Percentiles rank a stretch among this genome's conserved stretches.
phyloP scores from a whole-genome alignment of 148 eudicot genomes.

The Rheum nobile region DNA sequence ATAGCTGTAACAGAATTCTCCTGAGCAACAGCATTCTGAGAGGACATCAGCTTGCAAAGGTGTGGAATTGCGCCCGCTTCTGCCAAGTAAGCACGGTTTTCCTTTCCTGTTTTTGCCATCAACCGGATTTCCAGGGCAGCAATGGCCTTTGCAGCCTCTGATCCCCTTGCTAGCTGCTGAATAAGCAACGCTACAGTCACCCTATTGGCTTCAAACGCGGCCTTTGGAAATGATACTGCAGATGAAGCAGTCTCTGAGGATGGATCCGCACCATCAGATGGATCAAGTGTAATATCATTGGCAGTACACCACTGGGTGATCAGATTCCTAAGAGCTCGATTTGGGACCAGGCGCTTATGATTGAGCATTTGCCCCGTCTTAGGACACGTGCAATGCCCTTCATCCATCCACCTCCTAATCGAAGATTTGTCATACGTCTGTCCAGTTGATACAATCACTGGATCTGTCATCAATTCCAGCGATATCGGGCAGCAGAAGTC shows the following conservation, averaged over 20 bases:
- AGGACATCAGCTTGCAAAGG: slow-evolving; percentile 43
- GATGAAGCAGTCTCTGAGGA: slow-evolving; percentile 20
- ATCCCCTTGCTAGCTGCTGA: slow-evolving; percentile 50
- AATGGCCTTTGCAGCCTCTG: slow-evolving; percentile 47
- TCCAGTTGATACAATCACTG: slow-evolving; percentile 74
- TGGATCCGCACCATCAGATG: slow-evolving; percentile 37
- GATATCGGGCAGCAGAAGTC: slow-evolving; percentile 84
- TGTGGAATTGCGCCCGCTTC: slow-evolving; percentile 80
- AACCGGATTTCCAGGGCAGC: slow-evolving; percentile 74
- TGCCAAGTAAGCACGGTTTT: slow-evolving; percentile 78
- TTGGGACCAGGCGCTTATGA: slow-evolving; percentile 47
- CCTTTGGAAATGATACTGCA: slow-evolving; percentile 39
- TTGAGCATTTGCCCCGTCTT: slow-evolving; percentile 77
- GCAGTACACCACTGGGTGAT: slow-evolving; percentile 75
- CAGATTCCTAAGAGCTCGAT: slow-evolving; percentile 58
- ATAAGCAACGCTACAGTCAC: slow-evolving; percentile 63
- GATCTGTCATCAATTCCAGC: slow-evolving; percentile 79
- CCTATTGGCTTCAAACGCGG: slow-evolving; percentile 61
- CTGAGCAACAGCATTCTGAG: slow-evolving; percentile 52
- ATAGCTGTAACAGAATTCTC: slow-evolving; percentile 92
- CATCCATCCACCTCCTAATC: slow-evolving; percentile 77
- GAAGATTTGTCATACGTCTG: slow-evolving; percentile 78
- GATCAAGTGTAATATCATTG: slow-evolving; percentile 30
- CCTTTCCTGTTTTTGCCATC: slow-evolving; percentile 72
- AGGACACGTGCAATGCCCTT: slow-evolving; percentile 81